Evolutionary conservation across 805 yeast genomes (phyloP).

Genomic region (Scheffersomyces ergatensis): DNA sequence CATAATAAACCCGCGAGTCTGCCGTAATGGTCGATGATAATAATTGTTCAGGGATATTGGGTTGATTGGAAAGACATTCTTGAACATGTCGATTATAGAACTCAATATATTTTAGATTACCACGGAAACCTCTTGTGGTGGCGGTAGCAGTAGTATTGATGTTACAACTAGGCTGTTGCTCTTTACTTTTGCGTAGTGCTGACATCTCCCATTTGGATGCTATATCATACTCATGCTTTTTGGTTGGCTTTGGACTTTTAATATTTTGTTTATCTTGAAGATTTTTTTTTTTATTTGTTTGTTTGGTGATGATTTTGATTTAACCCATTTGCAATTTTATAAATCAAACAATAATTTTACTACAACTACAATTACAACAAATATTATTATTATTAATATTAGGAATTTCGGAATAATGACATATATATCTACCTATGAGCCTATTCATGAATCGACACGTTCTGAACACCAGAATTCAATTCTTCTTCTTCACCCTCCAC

Average conservation of each 20-base stretch:
- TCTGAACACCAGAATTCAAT: not conserved
- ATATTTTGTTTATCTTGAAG: not conserved
- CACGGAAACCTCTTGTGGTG: slow-evolving; percentile 15
- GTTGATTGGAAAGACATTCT: slow-evolving; percentile 12
- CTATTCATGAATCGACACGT: not conserved
- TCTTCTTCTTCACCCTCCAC: slow-evolving; percentile 9
- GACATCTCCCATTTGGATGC: too few relatives aligned
- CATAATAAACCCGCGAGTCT: not conserved
- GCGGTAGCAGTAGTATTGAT: too few relatives aligned
- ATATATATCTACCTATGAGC: too few relatives aligned
- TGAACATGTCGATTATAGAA: slow-evolving; percentile 27
- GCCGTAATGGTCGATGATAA: not conserved
- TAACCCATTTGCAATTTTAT: too few relatives aligned
- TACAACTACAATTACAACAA: not conserved
- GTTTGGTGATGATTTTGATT: not conserved
- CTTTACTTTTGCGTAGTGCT: too few relatives aligned
- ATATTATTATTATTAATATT: not conserved
- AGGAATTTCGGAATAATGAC: too few relatives aligned
- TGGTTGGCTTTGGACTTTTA: not conserved
- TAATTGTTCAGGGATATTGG: not conserved
- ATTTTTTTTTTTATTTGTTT: not conserved
- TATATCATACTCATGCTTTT: too few relatives aligned
- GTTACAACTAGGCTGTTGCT: too few relatives aligned
- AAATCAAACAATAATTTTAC: too few relatives aligned
- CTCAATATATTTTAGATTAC: slow-evolving; percentile 24